Evolutionary conservation across 805 yeast genomes (phyloP).

Genomic region (Maudiozyma saulgeensis): DNA sequence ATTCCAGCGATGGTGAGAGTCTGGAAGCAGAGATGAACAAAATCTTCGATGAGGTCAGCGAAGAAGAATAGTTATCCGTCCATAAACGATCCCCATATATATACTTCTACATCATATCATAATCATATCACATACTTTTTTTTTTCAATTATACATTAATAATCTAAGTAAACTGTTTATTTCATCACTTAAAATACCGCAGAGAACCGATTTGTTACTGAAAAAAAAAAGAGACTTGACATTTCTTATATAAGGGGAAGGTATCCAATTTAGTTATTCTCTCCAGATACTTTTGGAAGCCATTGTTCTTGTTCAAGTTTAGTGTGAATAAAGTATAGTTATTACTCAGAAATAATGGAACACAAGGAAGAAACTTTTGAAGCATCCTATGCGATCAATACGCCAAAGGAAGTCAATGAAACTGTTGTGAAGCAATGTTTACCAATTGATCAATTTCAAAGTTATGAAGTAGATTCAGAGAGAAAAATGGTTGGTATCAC

Average conservation of each 20-base stretch:
- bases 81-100: not conserved
- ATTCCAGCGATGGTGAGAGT: conserved; percentile 28
- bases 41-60: conserved; percentile 24
- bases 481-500: conserved; percentile 33
- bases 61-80: conserved; percentile 16
- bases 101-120: not conserved
- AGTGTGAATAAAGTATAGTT: no score
- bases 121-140: no score
- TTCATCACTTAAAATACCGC: no score
- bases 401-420: not conserved
- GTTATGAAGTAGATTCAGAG: not conserved
- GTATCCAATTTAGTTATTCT: no score
- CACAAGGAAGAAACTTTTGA: conserved; percentile 21
- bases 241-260: no score
- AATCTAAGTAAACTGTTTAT: no score
- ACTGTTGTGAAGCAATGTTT: not conserved
- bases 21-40: conserved; percentile 28
- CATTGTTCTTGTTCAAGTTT: no score
- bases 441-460: not conserved
- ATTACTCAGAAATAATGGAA: no score
- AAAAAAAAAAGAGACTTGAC: no score
- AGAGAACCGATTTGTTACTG: no score
- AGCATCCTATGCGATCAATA: conserved; percentile 65
- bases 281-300: no score
- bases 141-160: no score